Base-by-base conservation (phyloP, 306 rosid genomes). In the Parietaria judaica region DNA sequence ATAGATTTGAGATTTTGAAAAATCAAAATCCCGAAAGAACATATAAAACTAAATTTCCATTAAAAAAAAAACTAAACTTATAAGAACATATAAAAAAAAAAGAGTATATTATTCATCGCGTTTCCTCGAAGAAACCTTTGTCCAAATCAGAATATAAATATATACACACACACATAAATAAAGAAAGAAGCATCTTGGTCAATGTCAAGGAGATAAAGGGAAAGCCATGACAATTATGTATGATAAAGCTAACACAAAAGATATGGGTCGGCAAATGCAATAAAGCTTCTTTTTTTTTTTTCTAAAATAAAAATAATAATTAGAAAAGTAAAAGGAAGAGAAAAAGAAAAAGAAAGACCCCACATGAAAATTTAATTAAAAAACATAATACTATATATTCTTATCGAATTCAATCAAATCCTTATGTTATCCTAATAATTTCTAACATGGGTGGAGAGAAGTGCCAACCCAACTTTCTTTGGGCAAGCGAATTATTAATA, bases 131-230 rank as follows among this genome's bases (percentile, higher is more conserved):
- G 64, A 60, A 17, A 60, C 14, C 51, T 3, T 37, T 44, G 61
- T 57, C 61, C 11, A 23, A 39, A 56, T 36, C 15, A 57, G 47
- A 60, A 13, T 38, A 14, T 36, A 36, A n/a, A n/a, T n/a, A n/a
- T n/a, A n/a, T 46, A 13, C 2, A 7, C 50, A 7, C 8, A 8
- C 50, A 46, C 2, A 7, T 46, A 13, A 13, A 46, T 11, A 10
- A 1, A 49, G 13, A 58, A 58, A 36, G 47, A 37, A 36, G 63
- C 63, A 58, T 37, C 47, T 12, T 58, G 48, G 63, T 58, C 63
- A 37, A 58, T 41, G 35, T 39, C 63, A 58, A 58, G 17, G 63
- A 36, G 63, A 58, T 58, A 58, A 58, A 58, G 31, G 63, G 8
- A 58, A 58, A 38, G 15, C 47, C 34, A 15, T 11, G 46, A 7